Conservation (phyloP, 768 basidiomycete species). For the Chlorophyllum brunneum region DNA sequence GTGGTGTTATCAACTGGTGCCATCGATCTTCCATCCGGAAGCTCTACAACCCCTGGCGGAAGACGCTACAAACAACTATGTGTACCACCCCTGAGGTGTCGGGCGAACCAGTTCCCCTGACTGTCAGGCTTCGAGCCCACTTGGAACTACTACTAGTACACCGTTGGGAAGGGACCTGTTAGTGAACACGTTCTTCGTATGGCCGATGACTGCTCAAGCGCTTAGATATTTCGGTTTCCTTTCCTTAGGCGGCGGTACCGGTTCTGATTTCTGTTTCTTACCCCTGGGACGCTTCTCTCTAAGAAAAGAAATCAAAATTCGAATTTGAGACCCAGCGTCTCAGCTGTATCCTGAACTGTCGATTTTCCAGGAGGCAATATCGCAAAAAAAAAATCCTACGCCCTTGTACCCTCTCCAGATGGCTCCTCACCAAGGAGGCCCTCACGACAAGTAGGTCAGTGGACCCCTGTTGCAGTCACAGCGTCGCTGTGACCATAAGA, state of each 20-base stretch:
- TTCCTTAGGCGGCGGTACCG: constrained; percentile 99
- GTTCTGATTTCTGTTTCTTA: constrained; percentile 96
- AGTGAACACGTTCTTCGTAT: constrained; percentile 95
- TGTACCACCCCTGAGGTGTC: constrained; percentile 22
- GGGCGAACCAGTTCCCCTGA: constrained; percentile 7
- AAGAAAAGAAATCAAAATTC: constrained; percentile 98
- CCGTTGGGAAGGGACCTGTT: constrained; percentile 94
- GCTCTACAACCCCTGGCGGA: constrained; percentile 97
- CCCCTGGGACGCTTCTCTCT: constrained; percentile 92
- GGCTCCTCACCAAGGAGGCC: neutral
- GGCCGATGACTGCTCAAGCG: constrained; percentile 94
- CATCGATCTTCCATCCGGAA: constrained; percentile 97
- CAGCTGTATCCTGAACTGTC: no score
- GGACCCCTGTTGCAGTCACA: constrained; percentile 89
- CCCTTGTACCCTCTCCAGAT: constrained; percentile 93
- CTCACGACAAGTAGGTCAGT: no score
- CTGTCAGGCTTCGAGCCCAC: no score
- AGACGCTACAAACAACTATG: constrained; percentile 99
- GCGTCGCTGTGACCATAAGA: constrained; percentile 96
- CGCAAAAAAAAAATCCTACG: constrained; percentile 89
- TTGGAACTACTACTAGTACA: no score
- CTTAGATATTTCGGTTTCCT: constrained; percentile 99
- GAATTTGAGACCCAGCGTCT: constrained; percentile 98
- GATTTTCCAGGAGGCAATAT: constrained; percentile 93
- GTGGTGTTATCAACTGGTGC: constrained; percentile 94